Evolutionary conservation across 1,284 basidiomycete genomes (phyloP), one percentile per base, ranked within the genome.

Genomic region (Pulveroboletus sp.): DNA sequence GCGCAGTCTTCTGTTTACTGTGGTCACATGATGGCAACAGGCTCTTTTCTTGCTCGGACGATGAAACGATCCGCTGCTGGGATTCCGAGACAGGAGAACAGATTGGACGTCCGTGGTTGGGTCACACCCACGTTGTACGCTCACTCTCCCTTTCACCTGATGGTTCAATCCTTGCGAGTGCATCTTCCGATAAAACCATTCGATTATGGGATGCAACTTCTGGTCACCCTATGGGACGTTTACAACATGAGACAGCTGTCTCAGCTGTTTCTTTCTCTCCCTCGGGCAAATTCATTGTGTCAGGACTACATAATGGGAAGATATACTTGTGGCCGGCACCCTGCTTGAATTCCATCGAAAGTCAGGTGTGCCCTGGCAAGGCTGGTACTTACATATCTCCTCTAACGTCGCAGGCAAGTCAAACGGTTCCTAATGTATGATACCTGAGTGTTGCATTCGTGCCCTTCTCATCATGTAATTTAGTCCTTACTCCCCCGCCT

Each of bases 251-350:
- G 3, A 11, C n/a, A 12, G 24, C 17, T 10, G 15, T 43, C 24
- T 8, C 18, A 2, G 18, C 18, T 28, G 42, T 43, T 25, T 22
- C 17, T 26, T 48, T 48, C 25, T 48, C 46, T 18, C 58, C 52
- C 10, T 55, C 29, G 12, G 61, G 52, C 5, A 44, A 54, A 31
- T 52, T 49, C 5, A 49, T 64, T 9, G 53, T 40, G n/a, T 58
- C 54, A n/a, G 40, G n/a, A 1, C n/a, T 22, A 15, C 15, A 8
- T 14, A 26, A 39, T 9, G 22, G 26, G 17, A 44, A 31, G 25
- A 5, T 64, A 18, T 47, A 46, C 22, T 5, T 62, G 5, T 64
- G 52, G 58, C 38, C 18, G 2, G 56, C 36, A n/a, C 57, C 57
- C 6, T 25, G 29, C 38, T 28, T 43, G 14, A n/a, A 38, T 24